Evolutionary conservation across 768 basidiomycete genomes (phyloP).

Genomic region (Lenzites betulinus): DNA sequence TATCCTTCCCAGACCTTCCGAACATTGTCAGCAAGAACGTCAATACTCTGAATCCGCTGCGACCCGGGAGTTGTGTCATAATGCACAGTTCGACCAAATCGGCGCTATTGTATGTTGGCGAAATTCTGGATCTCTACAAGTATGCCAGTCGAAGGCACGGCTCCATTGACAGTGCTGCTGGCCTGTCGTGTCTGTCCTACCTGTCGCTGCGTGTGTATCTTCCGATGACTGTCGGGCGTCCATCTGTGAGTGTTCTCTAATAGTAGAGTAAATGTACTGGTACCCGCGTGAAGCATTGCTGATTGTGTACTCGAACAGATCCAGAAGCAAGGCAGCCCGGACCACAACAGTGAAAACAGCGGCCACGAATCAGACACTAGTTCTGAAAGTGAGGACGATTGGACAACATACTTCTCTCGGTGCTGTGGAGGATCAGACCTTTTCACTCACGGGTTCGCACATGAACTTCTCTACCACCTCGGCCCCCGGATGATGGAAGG

Average conservation of each 20-base stretch:
- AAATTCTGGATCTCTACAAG: conserved; percentile 1
- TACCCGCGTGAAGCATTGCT: too few species aligned
- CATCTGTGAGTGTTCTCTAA: too few species aligned
- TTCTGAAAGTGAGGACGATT: too few species aligned
- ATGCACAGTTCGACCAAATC: background rate
- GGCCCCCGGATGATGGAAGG: background rate
- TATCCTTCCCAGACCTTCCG: background rate
- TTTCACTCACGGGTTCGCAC: background rate
- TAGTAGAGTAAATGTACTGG: too few species aligned
- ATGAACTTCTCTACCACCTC: background rate
- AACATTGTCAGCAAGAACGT: background rate
- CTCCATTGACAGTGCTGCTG: background rate
- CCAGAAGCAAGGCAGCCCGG: too few species aligned
- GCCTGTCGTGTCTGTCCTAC: background rate
- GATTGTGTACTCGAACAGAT: too few species aligned
- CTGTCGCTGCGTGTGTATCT: background rate
- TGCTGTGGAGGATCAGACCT: background rate
- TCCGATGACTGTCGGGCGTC: background rate
- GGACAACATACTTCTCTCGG: background rate
- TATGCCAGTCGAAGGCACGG: background rate
- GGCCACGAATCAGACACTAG: background rate
- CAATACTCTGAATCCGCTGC: background rate
- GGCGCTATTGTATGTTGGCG: background rate
- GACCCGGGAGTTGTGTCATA: background rate
- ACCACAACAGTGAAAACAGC: too few species aligned